Base-by-base conservation (phyloP, 768 basidiomycete species). In the Termitomyces sp. region DNA sequence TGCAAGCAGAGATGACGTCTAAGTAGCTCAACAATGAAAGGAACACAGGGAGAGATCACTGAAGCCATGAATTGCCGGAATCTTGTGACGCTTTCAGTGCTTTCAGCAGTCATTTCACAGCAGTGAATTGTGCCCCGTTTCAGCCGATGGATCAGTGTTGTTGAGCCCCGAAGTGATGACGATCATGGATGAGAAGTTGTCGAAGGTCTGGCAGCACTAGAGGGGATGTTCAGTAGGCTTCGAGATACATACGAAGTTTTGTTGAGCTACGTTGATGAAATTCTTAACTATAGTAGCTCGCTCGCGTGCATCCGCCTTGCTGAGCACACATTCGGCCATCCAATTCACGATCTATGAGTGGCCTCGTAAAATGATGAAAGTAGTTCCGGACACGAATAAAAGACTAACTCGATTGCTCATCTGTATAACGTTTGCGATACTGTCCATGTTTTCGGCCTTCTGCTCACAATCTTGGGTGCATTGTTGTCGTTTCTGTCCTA, bases 161-260 rank as follows among this genome's bases (percentile, higher is more conserved):
- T 95, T 95, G 53, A 98, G 78, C 9, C 95, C 96, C 12, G 96
- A 95, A 37, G 94, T 87, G 56, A 98, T 90, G 40, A 94, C 94
- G 57, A 94, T 91, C 87, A 98, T 92, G n/a, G 87, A 90, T 21
- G 95, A 95, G 73, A 93, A 98, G 73, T 98, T 98, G 69, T 95
- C 90, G 62, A 98, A 73, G 17, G 73, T 71, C 45, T 92, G 89
- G 69, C 95, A 96, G 31, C 90, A 90, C 95, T 98, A 62, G n/a
- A 16, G 37, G 12, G 32, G 12, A 7, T 10, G 16, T 29, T 61
- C 17, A 62, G 27, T 49, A 40, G 19, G 32, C 29, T 17, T 53
- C 21, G 41, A 35, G 38, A 45, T 21, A 7, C 5, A 19, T 23
- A 29, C 23, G 25, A 45, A 31, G 6, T 44, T 29, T 11, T 35